Conservation (phyloP, 768 basidiomycete species). For the Flagelloscypha sp. region DNA sequence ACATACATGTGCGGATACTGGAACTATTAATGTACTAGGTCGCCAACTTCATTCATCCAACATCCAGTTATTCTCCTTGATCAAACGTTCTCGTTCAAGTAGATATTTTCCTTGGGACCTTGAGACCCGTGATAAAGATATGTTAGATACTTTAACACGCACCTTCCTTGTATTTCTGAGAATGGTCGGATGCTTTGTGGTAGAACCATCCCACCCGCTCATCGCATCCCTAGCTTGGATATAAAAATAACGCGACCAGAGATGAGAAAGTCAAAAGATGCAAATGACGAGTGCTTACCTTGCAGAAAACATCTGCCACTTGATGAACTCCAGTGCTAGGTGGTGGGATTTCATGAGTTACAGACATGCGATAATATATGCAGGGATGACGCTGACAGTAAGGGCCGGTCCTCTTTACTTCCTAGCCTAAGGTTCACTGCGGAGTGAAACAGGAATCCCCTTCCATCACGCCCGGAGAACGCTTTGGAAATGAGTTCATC, state of each 20-base stretch:
- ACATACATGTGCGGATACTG: too few species aligned
- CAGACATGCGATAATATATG: neutral
- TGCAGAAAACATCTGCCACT: constrained; percentile 73
- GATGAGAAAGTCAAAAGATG: too few species aligned
- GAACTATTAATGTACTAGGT: too few species aligned
- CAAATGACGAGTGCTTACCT: too few species aligned
- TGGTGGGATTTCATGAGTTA: constrained; percentile 2
- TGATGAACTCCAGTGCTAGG: constrained; percentile 71
- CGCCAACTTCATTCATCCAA: too few species aligned
- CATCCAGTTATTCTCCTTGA: constrained; percentile 78
- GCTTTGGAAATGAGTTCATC: constrained; percentile 82
- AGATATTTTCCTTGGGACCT: constrained; percentile 63
- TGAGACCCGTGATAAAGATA: neutral
- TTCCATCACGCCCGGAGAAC: constrained; percentile 76
- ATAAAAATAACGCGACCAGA: too few species aligned
- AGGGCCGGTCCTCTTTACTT: constrained; percentile 61
- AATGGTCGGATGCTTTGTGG: constrained; percentile 63
- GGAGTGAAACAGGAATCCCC: constrained; percentile 73
- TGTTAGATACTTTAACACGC: constrained; percentile 11
- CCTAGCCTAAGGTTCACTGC: constrained; percentile 71
- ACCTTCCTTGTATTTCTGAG: constrained; percentile 87
- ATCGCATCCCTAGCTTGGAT: constrained; percentile 72
- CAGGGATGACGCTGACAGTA: constrained; percentile 40
- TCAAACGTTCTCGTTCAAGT: constrained; percentile 67
- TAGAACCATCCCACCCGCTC: constrained; percentile 80